A percentile compares a stretch with the other conserved stretches of the same genome.
These are phyloP conservation scores for Penicillium rolfsii DNA, from an alignment of 2,329 filamentous ascomycete species.

Conservation along the genomic window DNA sequence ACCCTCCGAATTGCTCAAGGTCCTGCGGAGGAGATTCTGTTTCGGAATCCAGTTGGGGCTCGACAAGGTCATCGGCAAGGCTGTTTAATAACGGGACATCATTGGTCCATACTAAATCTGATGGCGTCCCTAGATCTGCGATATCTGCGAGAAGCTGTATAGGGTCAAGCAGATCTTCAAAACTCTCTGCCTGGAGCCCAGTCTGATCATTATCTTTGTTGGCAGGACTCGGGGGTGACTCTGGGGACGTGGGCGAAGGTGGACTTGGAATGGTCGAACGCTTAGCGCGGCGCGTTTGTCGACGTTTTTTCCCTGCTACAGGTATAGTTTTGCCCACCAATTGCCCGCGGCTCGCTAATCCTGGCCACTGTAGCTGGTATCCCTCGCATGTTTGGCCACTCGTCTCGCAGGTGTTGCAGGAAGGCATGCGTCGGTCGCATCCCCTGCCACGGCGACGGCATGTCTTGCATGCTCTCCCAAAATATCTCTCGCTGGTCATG, in stretches of 20 bases:
- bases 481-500: slow-evolving; percentile 7
- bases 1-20: background rate
- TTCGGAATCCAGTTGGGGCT: background rate
- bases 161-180: background rate
- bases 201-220: background rate
- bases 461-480: slow-evolving; percentile 11
- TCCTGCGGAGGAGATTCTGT: background rate
- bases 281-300: background rate
- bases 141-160: background rate
- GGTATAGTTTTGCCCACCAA: slow-evolving; percentile 12
- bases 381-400: slow-evolving; percentile 11
- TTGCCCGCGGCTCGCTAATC: slow-evolving; percentile 9
- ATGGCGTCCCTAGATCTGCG: background rate
- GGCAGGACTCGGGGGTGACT: background rate
- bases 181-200: background rate
- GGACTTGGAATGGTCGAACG: background rate
- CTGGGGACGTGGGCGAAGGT: background rate
- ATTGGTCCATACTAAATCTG: background rate
- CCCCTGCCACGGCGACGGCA: slow-evolving; percentile 9
- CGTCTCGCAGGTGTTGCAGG: slow-evolving; percentile 10
- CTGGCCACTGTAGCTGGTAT: slow-evolving; percentile 9
- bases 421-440: slow-evolving; percentile 11
- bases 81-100: background rate
- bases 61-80: background rate
- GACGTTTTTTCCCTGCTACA: background rate